A percentile compares a stretch with the other conserved stretches of the same genome.
Evolutionary conservation across 2,329 filamentous ascomycete genomes (phyloP).

Genomic region (Cladophialophora immunda): DNA sequence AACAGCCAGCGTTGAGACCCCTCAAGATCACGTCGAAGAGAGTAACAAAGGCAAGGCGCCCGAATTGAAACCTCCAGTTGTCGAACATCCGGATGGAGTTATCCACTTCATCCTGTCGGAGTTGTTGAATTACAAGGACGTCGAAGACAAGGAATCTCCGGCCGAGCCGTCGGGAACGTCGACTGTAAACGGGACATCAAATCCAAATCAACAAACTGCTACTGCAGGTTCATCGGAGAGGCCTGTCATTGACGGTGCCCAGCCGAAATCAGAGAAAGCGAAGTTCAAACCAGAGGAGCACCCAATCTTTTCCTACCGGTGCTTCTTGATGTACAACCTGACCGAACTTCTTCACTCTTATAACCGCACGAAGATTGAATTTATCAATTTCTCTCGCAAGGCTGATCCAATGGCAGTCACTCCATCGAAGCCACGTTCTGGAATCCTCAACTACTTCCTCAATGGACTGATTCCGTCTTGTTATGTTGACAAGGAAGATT

Average conservation of each 20-base stretch:
- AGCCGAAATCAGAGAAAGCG: conserved; percentile 73
- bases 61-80: conserved; percentile 81
- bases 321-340: conserved; percentile 91
- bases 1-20: conserved; percentile 40
- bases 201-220: conserved; percentile 51
- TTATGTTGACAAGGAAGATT: conserved; percentile 70
- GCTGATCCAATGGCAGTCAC: conserved; percentile 83
- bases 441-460: conserved; percentile 91
- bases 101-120: conserved; percentile 95
- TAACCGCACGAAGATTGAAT: conserved; percentile 94
- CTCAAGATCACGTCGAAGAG: conserved; percentile 32
- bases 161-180: conserved; percentile 41
- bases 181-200: conserved; percentile 50
- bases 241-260: conserved; percentile 19
- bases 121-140: conserved; percentile 87
- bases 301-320: conserved; percentile 94
- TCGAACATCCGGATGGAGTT: conserved; percentile 93
- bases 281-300: conserved; percentile 91
- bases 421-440: conserved; percentile 91
- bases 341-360: conserved; percentile 91
- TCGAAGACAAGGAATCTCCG: conserved; percentile 79
- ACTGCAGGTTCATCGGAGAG: conserved; percentile 43
- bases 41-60: conserved; percentile 61
- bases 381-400: conserved; percentile 98
- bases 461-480: conserved; percentile 76